Evolutionary conservation across 2,329 filamentous ascomycete genomes (phyloP).

Genomic region (Colletotrichum cuscutae): DNA sequence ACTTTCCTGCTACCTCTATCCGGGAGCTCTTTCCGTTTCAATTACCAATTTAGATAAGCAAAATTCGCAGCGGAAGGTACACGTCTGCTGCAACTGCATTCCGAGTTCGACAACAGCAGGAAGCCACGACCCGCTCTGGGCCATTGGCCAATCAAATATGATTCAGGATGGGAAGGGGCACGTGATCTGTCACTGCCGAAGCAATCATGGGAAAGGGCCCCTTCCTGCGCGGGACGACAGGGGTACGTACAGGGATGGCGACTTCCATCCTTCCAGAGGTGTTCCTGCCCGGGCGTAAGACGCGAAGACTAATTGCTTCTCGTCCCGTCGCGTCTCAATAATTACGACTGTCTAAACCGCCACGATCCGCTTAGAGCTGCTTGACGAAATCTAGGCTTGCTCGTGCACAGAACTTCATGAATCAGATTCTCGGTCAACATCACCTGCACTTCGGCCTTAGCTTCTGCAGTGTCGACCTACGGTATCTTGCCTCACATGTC

Average conservation of each 20-base stretch:
- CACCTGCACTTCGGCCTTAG: neutral
- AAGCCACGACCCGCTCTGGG: neutral
- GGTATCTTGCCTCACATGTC: neutral
- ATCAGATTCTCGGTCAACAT: neutral
- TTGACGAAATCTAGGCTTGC: too few relatives aligned
- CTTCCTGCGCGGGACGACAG: neutral
- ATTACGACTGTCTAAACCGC: neutral
- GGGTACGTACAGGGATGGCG: neutral
- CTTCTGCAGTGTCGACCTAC: too few relatives aligned
- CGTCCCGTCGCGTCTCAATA: neutral
- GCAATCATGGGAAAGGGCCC: neutral
- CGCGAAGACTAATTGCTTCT: conserved; percentile 27
- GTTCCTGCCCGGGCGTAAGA: neutral
- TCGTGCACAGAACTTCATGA: neutral
- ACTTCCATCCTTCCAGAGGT: neutral
- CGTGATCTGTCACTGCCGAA: neutral
- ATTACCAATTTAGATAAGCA: too few relatives aligned
- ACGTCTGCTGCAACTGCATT: neutral
- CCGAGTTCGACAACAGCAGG: neutral
- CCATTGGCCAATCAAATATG: neutral
- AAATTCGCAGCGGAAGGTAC: too few relatives aligned
- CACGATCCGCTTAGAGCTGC: neutral
- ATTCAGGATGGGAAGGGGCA: fast-evolving
- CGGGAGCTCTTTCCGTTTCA: too few relatives aligned
- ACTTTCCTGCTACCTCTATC: too few relatives aligned